These are phyloP conservation scores for Piper longum DNA, from an alignment of 164 flowering plant genomes.

Conservation along the genomic window DNA sequence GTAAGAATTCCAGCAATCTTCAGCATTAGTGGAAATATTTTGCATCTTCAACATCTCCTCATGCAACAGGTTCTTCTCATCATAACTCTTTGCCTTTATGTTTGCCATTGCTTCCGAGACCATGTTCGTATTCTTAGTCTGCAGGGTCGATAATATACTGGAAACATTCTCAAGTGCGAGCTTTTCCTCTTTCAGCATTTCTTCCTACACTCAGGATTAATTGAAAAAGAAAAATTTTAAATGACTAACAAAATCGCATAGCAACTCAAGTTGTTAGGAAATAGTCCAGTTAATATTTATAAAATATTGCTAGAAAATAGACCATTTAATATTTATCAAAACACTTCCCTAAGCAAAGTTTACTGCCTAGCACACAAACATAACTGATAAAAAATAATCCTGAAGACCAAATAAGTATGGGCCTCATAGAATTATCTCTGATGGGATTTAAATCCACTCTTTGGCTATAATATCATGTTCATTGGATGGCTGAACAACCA, in stretches of 20 bases:
- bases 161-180: slow-evolving; percentile 54
- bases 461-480: too few species aligned
- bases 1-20: slow-evolving; percentile 28
- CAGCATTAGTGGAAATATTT: slow-evolving; percentile 29
- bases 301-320: too few species aligned
- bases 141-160: slow-evolving; percentile 33
- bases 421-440: too few species aligned
- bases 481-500: too few species aligned
- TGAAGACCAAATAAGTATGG: too few species aligned
- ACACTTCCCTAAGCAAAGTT: too few species aligned
- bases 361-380: too few species aligned
- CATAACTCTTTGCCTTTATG: slow-evolving; percentile 22
- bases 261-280: too few species aligned
- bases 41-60: slow-evolving; percentile 39
- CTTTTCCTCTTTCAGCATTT: slow-evolving; percentile 60
- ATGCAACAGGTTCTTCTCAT: slow-evolving; percentile 28
- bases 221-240: background rate
- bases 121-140: slow-evolving; percentile 39
- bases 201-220: slow-evolving; percentile 33
- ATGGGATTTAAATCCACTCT: too few species aligned
- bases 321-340: too few species aligned
- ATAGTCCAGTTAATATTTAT: too few species aligned
- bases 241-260: background rate
- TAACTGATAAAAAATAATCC: too few species aligned
- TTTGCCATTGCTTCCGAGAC: slow-evolving; percentile 45